Conservation (phyloP, 1,284 basidiomycete genomes). For the Leccinum subrobustum region DNA sequence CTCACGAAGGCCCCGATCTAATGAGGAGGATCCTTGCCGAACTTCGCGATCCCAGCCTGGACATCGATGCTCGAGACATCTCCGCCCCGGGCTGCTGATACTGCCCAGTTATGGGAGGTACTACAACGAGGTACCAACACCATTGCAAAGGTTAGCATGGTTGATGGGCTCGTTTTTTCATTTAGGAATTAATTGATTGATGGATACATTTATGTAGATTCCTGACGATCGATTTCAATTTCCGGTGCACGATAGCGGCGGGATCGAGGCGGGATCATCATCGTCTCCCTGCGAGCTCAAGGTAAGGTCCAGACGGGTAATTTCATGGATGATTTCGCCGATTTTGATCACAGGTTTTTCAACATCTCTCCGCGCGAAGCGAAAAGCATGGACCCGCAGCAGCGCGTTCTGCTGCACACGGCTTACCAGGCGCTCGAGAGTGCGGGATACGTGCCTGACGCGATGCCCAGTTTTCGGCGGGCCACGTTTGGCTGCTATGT, state of each 20-base stretch:
- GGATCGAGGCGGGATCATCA: slow-evolving; percentile 19
- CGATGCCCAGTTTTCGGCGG: slow-evolving; percentile 49
- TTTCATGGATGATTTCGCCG: slow-evolving; percentile 55
- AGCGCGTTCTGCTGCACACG: slow-evolving; percentile 62
- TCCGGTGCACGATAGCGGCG: slow-evolving; percentile 36
- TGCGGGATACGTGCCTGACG: slow-evolving; percentile 64
- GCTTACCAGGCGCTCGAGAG: slow-evolving; percentile 68
- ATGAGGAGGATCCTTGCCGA: slow-evolving; percentile 21
- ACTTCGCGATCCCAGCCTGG: slow-evolving; percentile 14
- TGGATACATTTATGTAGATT: slow-evolving; percentile 41
- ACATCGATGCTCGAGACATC: slow-evolving; percentile 10
- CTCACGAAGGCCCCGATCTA: slow-evolving; percentile 5
- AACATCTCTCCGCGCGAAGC: slow-evolving; percentile 71
- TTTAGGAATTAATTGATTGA: slow-evolving; percentile 7
- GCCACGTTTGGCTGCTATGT: slow-evolving; percentile 63
- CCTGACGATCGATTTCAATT: slow-evolving; percentile 57
- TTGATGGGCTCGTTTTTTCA: neutral
- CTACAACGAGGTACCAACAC: slow-evolving; percentile 59
- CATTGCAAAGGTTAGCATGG: slow-evolving; percentile 48
- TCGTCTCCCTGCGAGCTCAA: slow-evolving; percentile 41
- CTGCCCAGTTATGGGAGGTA: slow-evolving; percentile 54
- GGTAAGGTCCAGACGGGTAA: slow-evolving; percentile 59
- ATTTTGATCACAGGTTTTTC: slow-evolving; percentile 72
- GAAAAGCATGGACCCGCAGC: slow-evolving; percentile 72
- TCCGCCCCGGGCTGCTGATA: slow-evolving; percentile 40